Conservation (phyloP, 2,329 filamentous ascomycete genomes). For the Pseudogymnoascus sp. region DNA sequence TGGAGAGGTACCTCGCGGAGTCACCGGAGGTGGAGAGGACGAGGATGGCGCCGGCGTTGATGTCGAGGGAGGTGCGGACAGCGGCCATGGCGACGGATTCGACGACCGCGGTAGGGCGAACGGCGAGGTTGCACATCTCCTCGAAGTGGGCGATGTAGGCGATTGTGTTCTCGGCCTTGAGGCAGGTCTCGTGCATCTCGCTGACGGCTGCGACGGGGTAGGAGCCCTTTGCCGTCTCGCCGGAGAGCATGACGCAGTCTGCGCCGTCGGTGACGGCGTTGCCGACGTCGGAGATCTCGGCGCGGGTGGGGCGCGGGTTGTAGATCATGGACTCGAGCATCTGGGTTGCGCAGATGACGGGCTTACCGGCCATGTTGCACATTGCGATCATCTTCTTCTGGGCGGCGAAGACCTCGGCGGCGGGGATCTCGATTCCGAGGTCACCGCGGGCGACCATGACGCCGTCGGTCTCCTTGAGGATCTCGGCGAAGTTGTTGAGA, state of each 20-base stretch:
- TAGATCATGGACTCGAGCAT: conserved; percentile 99
- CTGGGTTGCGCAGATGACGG: conserved; percentile 96
- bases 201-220: conserved; percentile 87
- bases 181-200: conserved; percentile 98
- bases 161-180: conserved; percentile 94
- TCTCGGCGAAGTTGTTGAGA: conserved; percentile 99
- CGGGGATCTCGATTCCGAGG: conserved; percentile 95
- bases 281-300: conserved; percentile 96
- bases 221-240: conserved; percentile 95
- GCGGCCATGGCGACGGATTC: conserved; percentile 97
- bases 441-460: conserved; percentile 99
- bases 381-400: conserved; percentile 99
- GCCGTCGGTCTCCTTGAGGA: conserved; percentile 90
- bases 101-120: conserved; percentile 74
- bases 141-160: conserved; percentile 96
- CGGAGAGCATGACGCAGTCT: conserved; percentile 99
- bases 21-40: conserved; percentile 3
- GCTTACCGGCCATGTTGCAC: conserved; percentile 99
- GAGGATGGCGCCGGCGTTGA: conserved; percentile 84
- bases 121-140: conserved; percentile 76
- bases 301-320: conserved; percentile 95
- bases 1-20: not conserved
- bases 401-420: conserved; percentile 95
- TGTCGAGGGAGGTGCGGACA: conserved; percentile 87
- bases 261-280: conserved; percentile 96